Evolutionary conservation across 805 yeast genomes (phyloP).

Genomic region (Ascoidea rubescens): DNA sequence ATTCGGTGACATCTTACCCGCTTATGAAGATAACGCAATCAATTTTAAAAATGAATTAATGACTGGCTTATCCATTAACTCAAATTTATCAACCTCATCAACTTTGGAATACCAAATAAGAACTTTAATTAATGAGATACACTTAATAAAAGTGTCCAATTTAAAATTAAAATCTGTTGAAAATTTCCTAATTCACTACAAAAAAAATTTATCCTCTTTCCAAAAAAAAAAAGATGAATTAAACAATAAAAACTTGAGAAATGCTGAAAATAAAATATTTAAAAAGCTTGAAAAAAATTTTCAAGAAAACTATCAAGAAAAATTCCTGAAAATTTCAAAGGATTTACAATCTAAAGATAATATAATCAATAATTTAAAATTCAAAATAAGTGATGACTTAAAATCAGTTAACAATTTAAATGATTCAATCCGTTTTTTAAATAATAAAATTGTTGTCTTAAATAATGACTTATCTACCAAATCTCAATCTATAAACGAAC

Average conservation of each 20-base stretch:
- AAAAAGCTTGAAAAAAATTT: constrained; percentile 7
- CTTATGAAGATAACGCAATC: constrained; percentile 34
- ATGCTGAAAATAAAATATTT: constrained; percentile 7
- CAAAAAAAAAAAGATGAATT: constrained; percentile 10
- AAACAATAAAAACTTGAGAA: constrained; percentile 9
- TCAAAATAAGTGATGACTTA: constrained; percentile 1
- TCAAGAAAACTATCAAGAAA: constrained; percentile 4
- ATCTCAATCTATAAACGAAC: background rate
- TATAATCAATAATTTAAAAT: constrained; percentile 2
- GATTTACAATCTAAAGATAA: constrained; percentile 3
- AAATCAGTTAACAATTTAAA: constrained; percentile 5
- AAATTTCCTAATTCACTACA: constrained; percentile 38
- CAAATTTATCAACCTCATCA: constrained; percentile 43
- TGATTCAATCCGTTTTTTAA: constrained; percentile 15
- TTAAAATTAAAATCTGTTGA: constrained; percentile 40
- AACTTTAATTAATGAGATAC: constrained; percentile 37
- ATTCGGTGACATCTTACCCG: constrained; percentile 41
- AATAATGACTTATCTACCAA: constrained; percentile 9
- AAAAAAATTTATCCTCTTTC: constrained; percentile 9
- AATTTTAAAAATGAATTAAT: constrained; percentile 33
- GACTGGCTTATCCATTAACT: constrained; percentile 44
- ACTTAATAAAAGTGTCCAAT: constrained; percentile 45
- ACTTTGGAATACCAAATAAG: constrained; percentile 42
- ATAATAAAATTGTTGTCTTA: constrained; percentile 12
- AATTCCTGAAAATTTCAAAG: constrained; percentile 4